A percentile compares a stretch with the other conserved stretches of the same genome.
phyloP scores from a whole-genome alignment of 1,284 basidiomycete genomes.

The Boletellus deceptivus region DNA sequence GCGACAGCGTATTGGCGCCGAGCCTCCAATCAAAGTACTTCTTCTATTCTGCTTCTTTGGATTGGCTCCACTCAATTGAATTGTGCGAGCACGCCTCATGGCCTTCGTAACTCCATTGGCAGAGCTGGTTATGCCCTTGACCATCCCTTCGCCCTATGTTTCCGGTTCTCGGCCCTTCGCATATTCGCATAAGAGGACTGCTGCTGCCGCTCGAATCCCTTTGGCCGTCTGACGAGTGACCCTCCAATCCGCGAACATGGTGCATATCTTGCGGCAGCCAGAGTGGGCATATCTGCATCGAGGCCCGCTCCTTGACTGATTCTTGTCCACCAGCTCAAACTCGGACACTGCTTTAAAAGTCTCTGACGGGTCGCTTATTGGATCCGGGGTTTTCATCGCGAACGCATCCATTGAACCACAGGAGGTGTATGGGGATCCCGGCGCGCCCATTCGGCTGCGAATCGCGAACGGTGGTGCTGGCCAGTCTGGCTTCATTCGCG shows the following conservation, averaged over 20 bases:
- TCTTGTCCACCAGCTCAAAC: conserved; percentile 4
- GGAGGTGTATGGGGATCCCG: conserved; percentile 14
- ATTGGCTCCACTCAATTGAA: conserved; percentile 2
- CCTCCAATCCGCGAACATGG: conserved; percentile 3
- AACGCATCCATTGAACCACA: conserved; percentile 13
- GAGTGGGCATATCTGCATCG: background rate
- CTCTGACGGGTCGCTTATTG: conserved; percentile 1
- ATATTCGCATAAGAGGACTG: background rate
- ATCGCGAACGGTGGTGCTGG: conserved; percentile 51
- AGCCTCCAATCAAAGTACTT: background rate
- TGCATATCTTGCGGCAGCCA: background rate
- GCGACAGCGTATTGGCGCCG: background rate
- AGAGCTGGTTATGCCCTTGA: too few relatives aligned
- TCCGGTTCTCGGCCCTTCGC: background rate
- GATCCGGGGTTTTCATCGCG: conserved; percentile 2
- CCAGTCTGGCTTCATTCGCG: conserved; percentile 45
- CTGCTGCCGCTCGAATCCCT: background rate
- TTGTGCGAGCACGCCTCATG: background rate
- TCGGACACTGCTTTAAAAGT: background rate
- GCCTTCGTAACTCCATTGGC: too few relatives aligned
- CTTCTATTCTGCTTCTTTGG: conserved; percentile 8
- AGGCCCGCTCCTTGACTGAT: background rate
- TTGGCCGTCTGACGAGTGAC: too few relatives aligned
- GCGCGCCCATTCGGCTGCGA: conserved; percentile 34
- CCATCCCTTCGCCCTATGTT: background rate